Evolutionary conservation across 2,329 filamentous ascomycete genomes (phyloP).

Genomic region (Aspergillus pseudoterreus): DNA sequence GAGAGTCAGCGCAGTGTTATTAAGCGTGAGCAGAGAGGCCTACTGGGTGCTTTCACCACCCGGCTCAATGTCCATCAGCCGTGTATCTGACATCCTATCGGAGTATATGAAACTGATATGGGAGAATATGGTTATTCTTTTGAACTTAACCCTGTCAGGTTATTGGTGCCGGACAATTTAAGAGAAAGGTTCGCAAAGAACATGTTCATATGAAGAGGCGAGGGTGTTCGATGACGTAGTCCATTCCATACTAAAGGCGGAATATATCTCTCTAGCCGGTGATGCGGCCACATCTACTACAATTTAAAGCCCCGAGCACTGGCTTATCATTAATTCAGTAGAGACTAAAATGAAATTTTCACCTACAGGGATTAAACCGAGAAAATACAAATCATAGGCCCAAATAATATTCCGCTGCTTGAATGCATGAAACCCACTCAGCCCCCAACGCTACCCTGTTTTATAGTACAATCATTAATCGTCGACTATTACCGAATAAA

Average conservation of each 20-base stretch:
- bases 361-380: background rate
- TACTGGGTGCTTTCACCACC: conserved; percentile 61
- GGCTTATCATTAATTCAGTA: no score
- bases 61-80: conserved; percentile 56
- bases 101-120: background rate
- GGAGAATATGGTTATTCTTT: no score
- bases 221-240: background rate
- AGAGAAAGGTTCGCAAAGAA: background rate
- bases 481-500: conserved; percentile 14
- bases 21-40: conserved; percentile 7
- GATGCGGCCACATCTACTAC: no score
- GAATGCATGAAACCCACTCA: conserved; percentile 3
- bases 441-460: conserved; percentile 9
- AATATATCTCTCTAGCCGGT: background rate
- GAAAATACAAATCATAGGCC: background rate
- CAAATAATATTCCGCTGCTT: background rate
- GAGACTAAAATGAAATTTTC: no score
- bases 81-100: conserved; percentile 45
- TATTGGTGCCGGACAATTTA: background rate
- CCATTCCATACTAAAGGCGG: background rate
- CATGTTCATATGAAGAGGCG: background rate
- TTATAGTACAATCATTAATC: conserved; percentile 29
- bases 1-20: no score
- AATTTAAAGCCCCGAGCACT: no score
- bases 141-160: background rate